These are phyloP conservation scores for Eucalyptus pumila DNA, from an alignment of 345 rosid species.

Conservation along the genomic window DNA sequence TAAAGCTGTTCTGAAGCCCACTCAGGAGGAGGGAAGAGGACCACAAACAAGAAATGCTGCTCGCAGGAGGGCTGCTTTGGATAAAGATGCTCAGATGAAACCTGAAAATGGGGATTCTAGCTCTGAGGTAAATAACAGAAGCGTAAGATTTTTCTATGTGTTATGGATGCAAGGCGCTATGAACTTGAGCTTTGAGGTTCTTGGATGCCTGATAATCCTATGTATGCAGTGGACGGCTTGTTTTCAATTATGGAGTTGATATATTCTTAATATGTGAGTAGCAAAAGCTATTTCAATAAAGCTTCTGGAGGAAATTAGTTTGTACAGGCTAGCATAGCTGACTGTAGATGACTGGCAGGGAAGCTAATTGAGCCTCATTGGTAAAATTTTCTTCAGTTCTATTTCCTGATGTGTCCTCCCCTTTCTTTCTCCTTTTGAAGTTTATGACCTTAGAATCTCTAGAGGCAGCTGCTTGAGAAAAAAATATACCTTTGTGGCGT, in stretches of 20 bases:
- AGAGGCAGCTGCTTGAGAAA: neutral
- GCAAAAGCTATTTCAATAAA: neutral
- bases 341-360: neutral
- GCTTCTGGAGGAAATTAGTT: neutral
- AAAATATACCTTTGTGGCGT: neutral
- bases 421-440: neutral
- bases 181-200: neutral
- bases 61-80: constrained; percentile 77
- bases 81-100: constrained; percentile 71
- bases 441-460: neutral
- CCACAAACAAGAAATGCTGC: constrained; percentile 93
- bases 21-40: constrained; percentile 67
- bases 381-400: neutral
- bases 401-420: neutral
- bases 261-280: neutral
- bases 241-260: neutral
- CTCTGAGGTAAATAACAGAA: constrained; percentile 63
- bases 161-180: neutral
- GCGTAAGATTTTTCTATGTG: neutral
- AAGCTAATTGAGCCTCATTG: neutral
- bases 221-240: neutral
- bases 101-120: constrained; percentile 63
- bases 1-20: constrained; percentile 84
- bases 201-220: neutral
- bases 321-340: neutral